Conservation (phyloP, 495 filamentous ascomycete genomes). For the Penicillium odoratum region DNA sequence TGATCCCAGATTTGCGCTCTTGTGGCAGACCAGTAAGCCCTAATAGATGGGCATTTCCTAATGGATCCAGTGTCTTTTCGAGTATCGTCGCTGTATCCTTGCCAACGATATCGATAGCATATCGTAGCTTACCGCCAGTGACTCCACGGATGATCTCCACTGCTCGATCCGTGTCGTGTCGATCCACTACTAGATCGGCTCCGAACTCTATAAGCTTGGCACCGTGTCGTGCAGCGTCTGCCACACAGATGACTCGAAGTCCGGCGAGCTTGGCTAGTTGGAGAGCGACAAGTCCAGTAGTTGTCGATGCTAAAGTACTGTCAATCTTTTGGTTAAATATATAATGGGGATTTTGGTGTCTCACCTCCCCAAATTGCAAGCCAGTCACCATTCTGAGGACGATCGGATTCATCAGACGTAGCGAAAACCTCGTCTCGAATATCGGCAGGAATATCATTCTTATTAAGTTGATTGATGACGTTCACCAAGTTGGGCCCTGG, state of each 20-base stretch:
- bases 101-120: constrained; percentile 63
- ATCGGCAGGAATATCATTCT: constrained; percentile 48
- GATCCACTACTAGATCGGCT: constrained; percentile 62
- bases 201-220: constrained; percentile 50
- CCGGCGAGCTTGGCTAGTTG: constrained; percentile 62
- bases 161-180: constrained; percentile 57
- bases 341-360: constrained; percentile 7
- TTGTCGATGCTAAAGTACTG: constrained; percentile 49
- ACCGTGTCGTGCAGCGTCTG: constrained; percentile 63
- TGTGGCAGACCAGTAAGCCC: constrained; percentile 64
- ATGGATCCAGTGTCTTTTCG: constrained; percentile 43
- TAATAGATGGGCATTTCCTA: constrained; percentile 55
- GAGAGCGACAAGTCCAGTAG: constrained; percentile 57
- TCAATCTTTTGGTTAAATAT: constrained; percentile 2
- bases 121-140: constrained; percentile 54
- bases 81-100: constrained; percentile 55
- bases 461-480: constrained; percentile 39
- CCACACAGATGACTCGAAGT: constrained; percentile 56
- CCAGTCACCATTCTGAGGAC: constrained; percentile 58
- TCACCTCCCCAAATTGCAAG: constrained; percentile 68
- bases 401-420: constrained; percentile 40
- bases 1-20: constrained; percentile 41
- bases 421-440: constrained; percentile 55
- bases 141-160: constrained; percentile 59
- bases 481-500: constrained; percentile 55